Conservation (phyloP, 1,139 yeast genomes). For the Petasospora rhodanensis region DNA sequence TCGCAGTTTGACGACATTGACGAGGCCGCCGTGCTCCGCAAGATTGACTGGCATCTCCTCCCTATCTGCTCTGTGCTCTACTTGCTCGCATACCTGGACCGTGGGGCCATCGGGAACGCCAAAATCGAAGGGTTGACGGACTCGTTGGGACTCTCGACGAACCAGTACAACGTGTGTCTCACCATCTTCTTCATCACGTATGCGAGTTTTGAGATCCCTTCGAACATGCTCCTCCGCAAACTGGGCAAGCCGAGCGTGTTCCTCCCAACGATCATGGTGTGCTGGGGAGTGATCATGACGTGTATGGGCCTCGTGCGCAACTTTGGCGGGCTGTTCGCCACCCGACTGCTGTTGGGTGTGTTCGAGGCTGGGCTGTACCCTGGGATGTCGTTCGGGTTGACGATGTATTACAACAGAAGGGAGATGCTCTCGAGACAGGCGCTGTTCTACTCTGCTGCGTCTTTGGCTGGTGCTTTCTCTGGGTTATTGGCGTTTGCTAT, state of each 20-base stretch:
- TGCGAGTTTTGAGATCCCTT: conserved; percentile 51
- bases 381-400: conserved; percentile 37
- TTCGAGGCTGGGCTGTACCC: conserved; percentile 59
- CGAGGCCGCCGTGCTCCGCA: conserved; percentile 36
- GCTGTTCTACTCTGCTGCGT: conserved; percentile 45
- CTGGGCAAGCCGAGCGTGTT: not conserved
- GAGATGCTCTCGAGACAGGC: conserved; percentile 46
- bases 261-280: conserved; percentile 42
- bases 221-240: conserved; percentile 37
- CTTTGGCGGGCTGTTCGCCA: conserved; percentile 40
- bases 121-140: conserved; percentile 51
- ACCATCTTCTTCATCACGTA: conserved; percentile 56
- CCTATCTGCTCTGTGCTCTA: conserved; percentile 48
- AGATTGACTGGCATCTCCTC: conserved; percentile 41
- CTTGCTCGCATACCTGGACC: conserved; percentile 51
- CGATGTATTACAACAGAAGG: conserved; percentile 45
- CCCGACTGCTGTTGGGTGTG: conserved; percentile 50
- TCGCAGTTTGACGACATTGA: too few relatives aligned
- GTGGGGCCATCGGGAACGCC: conserved; percentile 60
- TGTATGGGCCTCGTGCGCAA: conserved; percentile 40
- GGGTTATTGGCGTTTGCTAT: conserved; percentile 42
- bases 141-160: conserved; percentile 44
- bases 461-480: conserved; percentile 48
- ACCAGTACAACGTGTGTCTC: conserved; percentile 42
- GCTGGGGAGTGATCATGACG: conserved; percentile 48